Evolutionary conservation across 2,329 filamentous ascomycete species (phyloP), one percentile per base, ranked within the genome.

Genomic region (Plectosphaerella sp.): DNA sequence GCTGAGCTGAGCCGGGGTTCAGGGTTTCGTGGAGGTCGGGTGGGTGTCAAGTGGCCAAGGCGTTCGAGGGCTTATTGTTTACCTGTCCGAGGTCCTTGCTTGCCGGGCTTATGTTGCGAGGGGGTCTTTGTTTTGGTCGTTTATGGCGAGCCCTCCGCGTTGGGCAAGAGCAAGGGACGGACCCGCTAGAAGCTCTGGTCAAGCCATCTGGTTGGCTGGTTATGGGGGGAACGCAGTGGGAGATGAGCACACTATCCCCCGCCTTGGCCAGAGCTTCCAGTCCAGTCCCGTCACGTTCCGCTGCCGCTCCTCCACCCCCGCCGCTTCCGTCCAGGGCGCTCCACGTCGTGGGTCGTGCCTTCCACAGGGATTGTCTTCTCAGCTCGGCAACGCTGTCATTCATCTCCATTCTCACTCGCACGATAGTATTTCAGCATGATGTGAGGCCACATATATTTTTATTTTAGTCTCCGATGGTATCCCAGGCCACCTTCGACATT

Each of bases 71-170:
- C 46, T 22, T 16, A 18, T 48, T 48, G 46, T 48, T 48, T 48
- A 48, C 41, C 10, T 43, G 41, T 33, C 28, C 28, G 8, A 25
- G 22, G 43, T 45, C 28, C n/a, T 45, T 25, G 22, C 43, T 45
- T 25, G 28, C 18, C 12, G 45, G 45, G 28, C 28, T 33, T 33
- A 33, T 33, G 28, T 33, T 33, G 28, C 28, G 28, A 33, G 28
- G 28, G 47, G 46, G 16, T 35, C 50, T 37, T 56, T 48, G 57
- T 52, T 50, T 54, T 54, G 57, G 56, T 57, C 55, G 52, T 35
- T 35, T 43, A 45, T 22, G 45, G 39, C 39, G 50, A 43, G 28
- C 25, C 22, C 22, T 41, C 52, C 46, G 28, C 47, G 45, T 45
- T 47, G 46, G 45, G 47, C 20, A 35, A 35, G 16, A n/a, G 41